A percentile compares a stretch with the other conserved stretches of the same genome.
Evolutionary conservation across 129 eudicot genomes (phyloP).

Genomic region (Chrysanthemum seticuspe): DNA sequence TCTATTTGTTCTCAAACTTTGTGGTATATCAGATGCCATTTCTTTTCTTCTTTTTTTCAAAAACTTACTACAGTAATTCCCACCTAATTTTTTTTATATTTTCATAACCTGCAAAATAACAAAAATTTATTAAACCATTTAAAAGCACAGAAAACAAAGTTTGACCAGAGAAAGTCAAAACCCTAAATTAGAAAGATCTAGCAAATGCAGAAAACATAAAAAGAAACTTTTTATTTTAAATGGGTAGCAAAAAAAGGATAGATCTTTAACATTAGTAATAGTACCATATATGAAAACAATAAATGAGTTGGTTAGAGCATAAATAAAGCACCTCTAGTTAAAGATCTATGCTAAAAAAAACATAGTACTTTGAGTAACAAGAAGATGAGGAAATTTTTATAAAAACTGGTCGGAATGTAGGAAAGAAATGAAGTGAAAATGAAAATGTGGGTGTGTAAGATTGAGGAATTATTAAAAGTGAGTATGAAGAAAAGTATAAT

Average conservation of each 20-base stretch:
- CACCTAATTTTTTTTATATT: slow-evolving; percentile 10
- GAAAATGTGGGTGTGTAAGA: slow-evolving; percentile 15
- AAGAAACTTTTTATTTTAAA: background rate
- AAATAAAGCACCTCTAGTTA: slow-evolving; percentile 18
- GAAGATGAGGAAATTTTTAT: slow-evolving; percentile 1
- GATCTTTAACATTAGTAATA: background rate
- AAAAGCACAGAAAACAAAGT: slow-evolving; percentile 11
- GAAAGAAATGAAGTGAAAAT: slow-evolving; percentile 1
- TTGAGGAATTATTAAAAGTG: slow-evolving; percentile 20
- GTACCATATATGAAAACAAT: background rate
- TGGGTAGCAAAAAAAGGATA: background rate
- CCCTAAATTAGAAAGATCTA: slow-evolving; percentile 29
- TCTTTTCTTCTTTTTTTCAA: background rate
- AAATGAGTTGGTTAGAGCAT: background rate
- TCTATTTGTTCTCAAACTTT: slow-evolving; percentile 66
- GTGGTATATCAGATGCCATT: slow-evolving; percentile 71
- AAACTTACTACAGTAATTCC: slow-evolving; percentile 6
- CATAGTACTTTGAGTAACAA: background rate
- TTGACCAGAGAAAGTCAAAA: background rate
- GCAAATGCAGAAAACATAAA: background rate
- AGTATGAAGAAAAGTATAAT: slow-evolving; percentile 20
- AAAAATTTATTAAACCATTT: background rate
- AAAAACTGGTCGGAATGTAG: background rate
- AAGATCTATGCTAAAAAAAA: slow-evolving; percentile 24
- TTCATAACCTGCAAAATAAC: slow-evolving; percentile 14